Percentiles rank a stretch among this genome's conserved stretches.
Evolutionary conservation across 352 stramenopile species (phyloP).

Genomic region (Lagenidium sp.): DNA sequence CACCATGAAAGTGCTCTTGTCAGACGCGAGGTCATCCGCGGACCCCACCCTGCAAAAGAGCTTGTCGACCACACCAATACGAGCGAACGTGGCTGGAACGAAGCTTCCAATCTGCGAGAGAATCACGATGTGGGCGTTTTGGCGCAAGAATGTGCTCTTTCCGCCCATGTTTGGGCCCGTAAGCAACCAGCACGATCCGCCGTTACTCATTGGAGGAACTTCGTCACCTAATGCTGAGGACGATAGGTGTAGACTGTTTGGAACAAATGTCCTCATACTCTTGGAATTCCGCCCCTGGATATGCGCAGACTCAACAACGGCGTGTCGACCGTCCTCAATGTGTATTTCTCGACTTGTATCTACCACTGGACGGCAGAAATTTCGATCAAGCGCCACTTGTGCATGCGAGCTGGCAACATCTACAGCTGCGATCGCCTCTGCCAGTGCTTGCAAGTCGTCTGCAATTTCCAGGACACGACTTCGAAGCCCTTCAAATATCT

Average conservation of each 20-base stretch:
- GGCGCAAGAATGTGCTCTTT: constrained; percentile 80
- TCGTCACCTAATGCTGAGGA: too few species aligned
- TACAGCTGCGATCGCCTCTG: constrained; percentile 36
- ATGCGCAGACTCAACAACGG: constrained; percentile 57
- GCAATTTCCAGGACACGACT: constrained; percentile 21
- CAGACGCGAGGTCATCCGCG: constrained; percentile 65
- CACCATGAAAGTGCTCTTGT: constrained; percentile 83
- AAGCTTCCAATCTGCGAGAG: constrained; percentile 79
- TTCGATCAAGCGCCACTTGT: constrained; percentile 51
- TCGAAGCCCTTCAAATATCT: constrained; percentile 42
- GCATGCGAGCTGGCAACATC: constrained; percentile 61
- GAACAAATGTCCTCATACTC: constrained; percentile 48
- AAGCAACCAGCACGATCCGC: constrained; percentile 64
- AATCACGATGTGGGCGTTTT: constrained; percentile 68
- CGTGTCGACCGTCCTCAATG: constrained; percentile 55
- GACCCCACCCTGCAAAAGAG: constrained; percentile 79
- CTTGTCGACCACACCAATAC: constrained; percentile 66
- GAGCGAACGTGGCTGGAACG: constrained; percentile 63
- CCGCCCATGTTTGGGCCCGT: constrained; percentile 86
- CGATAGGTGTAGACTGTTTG: constrained; percentile 70
- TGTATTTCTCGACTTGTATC: constrained; percentile 48
- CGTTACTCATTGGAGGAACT: neutral
- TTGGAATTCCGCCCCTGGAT: constrained; percentile 35
- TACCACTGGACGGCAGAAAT: constrained; percentile 48
- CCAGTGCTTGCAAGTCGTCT: constrained; percentile 30